These are phyloP conservation scores for Xylariales sp. DNA, from an alignment of 2,329 filamentous ascomycete genomes.

Conservation along the genomic window DNA sequence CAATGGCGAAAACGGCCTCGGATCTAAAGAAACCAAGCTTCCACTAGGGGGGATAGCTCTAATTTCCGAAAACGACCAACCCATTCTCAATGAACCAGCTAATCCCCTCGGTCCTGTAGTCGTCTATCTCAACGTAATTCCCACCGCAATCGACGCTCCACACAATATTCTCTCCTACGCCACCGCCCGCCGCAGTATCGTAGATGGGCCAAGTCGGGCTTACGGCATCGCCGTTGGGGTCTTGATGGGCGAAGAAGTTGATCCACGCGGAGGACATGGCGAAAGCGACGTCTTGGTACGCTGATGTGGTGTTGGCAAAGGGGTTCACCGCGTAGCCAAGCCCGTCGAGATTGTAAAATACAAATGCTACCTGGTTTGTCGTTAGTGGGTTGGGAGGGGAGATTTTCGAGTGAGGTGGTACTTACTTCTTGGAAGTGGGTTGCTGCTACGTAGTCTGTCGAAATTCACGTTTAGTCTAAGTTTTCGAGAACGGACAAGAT, in stretches of 20 bases:
- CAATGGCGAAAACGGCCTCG: too few relatives aligned
- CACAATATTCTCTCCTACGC: constrained; percentile 23
- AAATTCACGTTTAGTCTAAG: too few relatives aligned
- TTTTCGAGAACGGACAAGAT: neutral
- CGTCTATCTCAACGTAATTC: constrained; percentile 22
- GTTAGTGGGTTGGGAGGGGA: neutral
- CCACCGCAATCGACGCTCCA: constrained; percentile 20
- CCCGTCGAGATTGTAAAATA: constrained; percentile 33
- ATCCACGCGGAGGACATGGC: constrained; percentile 28
- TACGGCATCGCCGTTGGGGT: constrained; percentile 40
- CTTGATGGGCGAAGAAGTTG: constrained; percentile 46
- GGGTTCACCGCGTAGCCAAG: constrained; percentile 27
- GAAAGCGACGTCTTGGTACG: constrained; percentile 22
- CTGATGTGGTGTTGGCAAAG: constrained; percentile 21
- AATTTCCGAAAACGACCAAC: constrained; percentile 23
- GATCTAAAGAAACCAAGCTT: too few relatives aligned
- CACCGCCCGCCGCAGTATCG: constrained; percentile 9
- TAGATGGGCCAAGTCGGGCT: constrained; percentile 24
- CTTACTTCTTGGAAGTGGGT: constrained; percentile 37
- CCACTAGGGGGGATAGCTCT: too few relatives aligned
- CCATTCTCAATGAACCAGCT: constrained; percentile 24
- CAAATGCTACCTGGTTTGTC: constrained; percentile 23
- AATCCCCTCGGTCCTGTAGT: constrained; percentile 25
- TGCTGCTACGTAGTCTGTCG: constrained; percentile 16
- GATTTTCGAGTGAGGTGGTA: neutral